Evolutionary conservation across 129 eudicot genomes (phyloP).

Genomic region (Logfia minima): DNA sequence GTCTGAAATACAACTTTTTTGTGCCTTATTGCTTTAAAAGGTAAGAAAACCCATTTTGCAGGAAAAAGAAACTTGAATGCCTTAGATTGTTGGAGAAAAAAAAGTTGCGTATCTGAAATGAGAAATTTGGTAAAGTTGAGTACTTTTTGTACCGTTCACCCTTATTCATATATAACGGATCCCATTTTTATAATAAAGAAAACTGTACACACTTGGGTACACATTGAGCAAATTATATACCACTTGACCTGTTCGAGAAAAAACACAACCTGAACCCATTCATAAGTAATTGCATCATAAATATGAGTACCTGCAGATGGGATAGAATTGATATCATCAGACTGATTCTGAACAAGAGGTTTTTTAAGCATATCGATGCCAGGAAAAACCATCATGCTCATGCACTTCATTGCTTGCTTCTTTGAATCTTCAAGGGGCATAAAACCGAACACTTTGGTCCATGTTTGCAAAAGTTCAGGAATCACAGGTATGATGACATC

Average conservation of each 20-base stretch:
- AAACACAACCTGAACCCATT: neutral
- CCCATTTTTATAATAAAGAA: neutral
- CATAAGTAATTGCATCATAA: neutral
- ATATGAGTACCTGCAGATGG: slow-evolving; percentile 46
- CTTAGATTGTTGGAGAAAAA: too few species aligned
- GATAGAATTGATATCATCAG: slow-evolving; percentile 7
- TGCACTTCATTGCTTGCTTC: slow-evolving; percentile 39
- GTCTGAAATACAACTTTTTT: too few species aligned
- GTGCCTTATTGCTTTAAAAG: too few species aligned
- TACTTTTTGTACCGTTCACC: neutral
- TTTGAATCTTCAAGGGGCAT: slow-evolving; percentile 41
- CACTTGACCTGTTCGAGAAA: neutral
- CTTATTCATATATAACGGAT: too few species aligned
- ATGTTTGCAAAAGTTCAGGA: slow-evolving; percentile 54
- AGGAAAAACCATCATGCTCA: slow-evolving; percentile 55
- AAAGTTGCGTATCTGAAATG: too few species aligned
- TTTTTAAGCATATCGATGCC: slow-evolving; percentile 56
- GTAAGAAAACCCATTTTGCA: too few species aligned
- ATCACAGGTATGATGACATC: slow-evolving; percentile 67
- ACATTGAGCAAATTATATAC: neutral
- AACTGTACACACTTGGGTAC: neutral
- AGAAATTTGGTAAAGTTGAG: too few species aligned
- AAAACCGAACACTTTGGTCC: slow-evolving; percentile 67
- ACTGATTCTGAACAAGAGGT: slow-evolving; percentile 37
- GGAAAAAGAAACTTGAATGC: too few species aligned